Evolutionary conservation across 371 early-diverging fungal genomes (phyloP).

Genomic region (Vairimorpha ceranae): DNA sequence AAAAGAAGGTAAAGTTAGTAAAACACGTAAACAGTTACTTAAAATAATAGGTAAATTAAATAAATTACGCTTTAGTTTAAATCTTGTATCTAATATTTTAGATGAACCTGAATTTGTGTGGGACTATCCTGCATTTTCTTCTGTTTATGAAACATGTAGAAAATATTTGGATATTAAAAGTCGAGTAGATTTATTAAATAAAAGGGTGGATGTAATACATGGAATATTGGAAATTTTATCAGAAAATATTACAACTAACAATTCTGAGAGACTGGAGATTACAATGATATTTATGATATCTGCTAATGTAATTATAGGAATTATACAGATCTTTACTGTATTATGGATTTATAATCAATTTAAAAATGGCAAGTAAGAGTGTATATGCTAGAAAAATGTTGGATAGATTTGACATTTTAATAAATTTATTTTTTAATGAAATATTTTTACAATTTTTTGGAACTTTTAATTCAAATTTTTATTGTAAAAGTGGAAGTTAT

Average conservation of each 20-base stretch:
- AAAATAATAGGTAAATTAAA: conserved; percentile 60
- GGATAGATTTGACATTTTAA: too few relatives aligned
- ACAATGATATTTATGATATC: conserved; percentile 57
- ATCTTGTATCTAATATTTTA: conserved; percentile 63
- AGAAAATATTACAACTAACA: conserved; percentile 61
- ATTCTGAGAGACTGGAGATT: conserved; percentile 59
- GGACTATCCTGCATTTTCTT: conserved; percentile 61
- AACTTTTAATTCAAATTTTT: too few relatives aligned
- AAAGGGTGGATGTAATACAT: conserved; percentile 61
- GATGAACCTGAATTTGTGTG: conserved; percentile 64
- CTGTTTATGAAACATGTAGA: conserved; percentile 62
- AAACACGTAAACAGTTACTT: conserved; percentile 59
- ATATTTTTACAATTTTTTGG: too few relatives aligned
- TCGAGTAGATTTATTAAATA: conserved; percentile 62
- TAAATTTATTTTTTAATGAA: too few relatives aligned
- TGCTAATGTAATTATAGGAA: conserved; percentile 50
- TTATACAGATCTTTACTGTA: conserved; percentile 33
- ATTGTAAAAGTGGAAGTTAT: too few relatives aligned
- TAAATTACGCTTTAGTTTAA: conserved; percentile 59
- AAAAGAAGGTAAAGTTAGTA: conserved; percentile 58
- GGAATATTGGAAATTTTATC: conserved; percentile 59
- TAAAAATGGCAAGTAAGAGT: too few relatives aligned
- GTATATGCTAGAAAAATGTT: too few relatives aligned
- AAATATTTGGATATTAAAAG: conserved; percentile 62
- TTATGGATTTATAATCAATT: not conserved